Evolutionary conservation across 345 rosid genomes (phyloP).

Genomic region (Rhodamnia rubescens): DNA sequence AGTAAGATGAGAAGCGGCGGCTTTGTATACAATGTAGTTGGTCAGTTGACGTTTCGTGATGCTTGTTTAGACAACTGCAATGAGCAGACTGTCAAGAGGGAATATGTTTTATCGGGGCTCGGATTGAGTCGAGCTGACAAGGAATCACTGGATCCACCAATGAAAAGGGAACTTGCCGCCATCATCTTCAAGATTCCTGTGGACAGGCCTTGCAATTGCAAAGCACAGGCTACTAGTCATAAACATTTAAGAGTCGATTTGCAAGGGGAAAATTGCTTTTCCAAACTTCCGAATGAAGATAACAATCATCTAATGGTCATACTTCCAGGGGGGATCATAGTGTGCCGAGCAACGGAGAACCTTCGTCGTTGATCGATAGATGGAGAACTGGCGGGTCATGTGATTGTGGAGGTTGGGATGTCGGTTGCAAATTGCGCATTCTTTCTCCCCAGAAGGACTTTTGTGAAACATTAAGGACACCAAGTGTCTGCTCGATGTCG

Average conservation of each 20-base stretch:
- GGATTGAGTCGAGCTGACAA: slow-evolving; percentile 28
- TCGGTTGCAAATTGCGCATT: slow-evolving; percentile 60
- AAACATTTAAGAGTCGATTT: background rate
- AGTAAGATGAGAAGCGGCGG: slow-evolving; percentile 43
- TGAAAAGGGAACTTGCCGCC: slow-evolving; percentile 60
- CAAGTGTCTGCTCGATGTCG: slow-evolving; percentile 3
- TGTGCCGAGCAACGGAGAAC: slow-evolving; percentile 50
- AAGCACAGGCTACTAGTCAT: background rate
- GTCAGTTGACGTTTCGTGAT: slow-evolving; percentile 42
- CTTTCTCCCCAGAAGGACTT: slow-evolving; percentile 23
- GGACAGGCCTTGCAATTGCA: background rate
- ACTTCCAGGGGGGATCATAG: slow-evolving; percentile 77
- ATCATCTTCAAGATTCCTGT: slow-evolving; percentile 25
- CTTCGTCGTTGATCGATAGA: slow-evolving; percentile 54
- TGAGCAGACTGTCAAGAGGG: slow-evolving; percentile 24
- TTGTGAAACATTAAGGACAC: slow-evolving; percentile 7
- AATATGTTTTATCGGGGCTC: slow-evolving; percentile 45
- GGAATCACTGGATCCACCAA: slow-evolving; percentile 7
- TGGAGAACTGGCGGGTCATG: slow-evolving; percentile 76
- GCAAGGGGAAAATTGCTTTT: background rate
- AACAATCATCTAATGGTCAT: slow-evolving; percentile 26
- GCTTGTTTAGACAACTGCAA: slow-evolving; percentile 12
- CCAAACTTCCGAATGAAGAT: slow-evolving; percentile 1
- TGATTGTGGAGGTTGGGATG: slow-evolving; percentile 98
- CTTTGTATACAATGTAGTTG: slow-evolving; percentile 38